These are phyloP conservation scores for Paxillus involutus DNA, from an alignment of 768 basidiomycete genomes.

Conservation along the genomic window DNA sequence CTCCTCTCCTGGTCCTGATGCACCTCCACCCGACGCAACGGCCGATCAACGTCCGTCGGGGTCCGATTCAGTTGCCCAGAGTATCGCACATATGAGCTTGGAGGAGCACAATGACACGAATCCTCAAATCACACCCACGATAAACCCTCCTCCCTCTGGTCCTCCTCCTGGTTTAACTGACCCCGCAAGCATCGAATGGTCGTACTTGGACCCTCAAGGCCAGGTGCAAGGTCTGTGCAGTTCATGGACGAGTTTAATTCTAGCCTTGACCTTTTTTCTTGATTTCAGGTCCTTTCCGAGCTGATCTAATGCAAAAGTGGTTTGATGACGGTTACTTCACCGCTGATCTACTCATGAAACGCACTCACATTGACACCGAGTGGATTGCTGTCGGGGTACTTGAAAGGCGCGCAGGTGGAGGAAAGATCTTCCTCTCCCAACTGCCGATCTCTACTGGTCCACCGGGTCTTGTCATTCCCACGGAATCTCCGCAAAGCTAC, in stretches of 20 bases:
- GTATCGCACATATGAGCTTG: slow-evolving; percentile 17
- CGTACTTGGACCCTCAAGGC: slow-evolving; percentile 91
- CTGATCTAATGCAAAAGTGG: slow-evolving; percentile 94
- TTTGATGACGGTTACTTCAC: slow-evolving; percentile 88
- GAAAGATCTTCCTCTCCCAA: slow-evolving; percentile 65
- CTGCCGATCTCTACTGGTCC: slow-evolving; percentile 42
- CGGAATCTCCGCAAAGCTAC: slow-evolving; percentile 48
- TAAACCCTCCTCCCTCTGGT: slow-evolving; percentile 20
- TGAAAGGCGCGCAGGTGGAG: slow-evolving; percentile 47
- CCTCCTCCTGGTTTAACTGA: slow-evolving; percentile 52
- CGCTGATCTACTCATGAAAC: slow-evolving; percentile 79
- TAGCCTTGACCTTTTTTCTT: neutral
- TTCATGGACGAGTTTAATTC: neutral
- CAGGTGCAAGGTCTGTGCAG: slow-evolving; percentile 74
- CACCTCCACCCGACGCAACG: slow-evolving; percentile 5
- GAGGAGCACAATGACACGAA: slow-evolving; percentile 9
- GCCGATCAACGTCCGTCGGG: slow-evolving; percentile 10
- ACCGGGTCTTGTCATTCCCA: slow-evolving; percentile 52
- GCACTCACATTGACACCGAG: slow-evolving; percentile 64
- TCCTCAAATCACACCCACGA: slow-evolving; percentile 6
- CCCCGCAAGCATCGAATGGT: slow-evolving; percentile 75
- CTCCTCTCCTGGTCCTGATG: slow-evolving; percentile 8
- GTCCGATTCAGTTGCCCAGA: slow-evolving; percentile 6
- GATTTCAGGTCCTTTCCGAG: slow-evolving; percentile 78
- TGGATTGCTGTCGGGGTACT: slow-evolving; percentile 69